Conservation (phyloP, 768 basidiomycete species). For the Serendipita sp. region DNA sequence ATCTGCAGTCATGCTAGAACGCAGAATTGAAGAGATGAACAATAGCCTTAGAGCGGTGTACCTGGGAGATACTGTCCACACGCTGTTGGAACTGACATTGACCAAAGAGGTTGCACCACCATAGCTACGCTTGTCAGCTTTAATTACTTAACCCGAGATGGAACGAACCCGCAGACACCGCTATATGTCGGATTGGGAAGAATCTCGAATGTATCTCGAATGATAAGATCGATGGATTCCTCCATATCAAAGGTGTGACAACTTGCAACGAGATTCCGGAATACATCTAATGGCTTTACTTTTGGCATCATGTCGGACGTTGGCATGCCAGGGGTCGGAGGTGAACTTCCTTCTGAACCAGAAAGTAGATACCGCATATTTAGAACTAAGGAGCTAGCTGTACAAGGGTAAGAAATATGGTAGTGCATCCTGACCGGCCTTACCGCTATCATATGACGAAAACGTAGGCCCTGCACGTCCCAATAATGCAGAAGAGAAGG, state of each 20-base stretch:
- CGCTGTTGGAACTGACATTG: constrained; percentile 23
- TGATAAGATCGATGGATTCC: constrained; percentile 52
- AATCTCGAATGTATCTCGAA: constrained; percentile 40
- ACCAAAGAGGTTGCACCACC: constrained; percentile 23
- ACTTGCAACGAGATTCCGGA: constrained; percentile 45
- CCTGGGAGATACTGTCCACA: constrained; percentile 60
- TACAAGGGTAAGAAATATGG: background rate
- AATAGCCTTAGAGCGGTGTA: constrained; percentile 58
- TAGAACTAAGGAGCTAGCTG: constrained; percentile 20
- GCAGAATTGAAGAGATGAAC: constrained; percentile 48
- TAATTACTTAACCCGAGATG: background rate
- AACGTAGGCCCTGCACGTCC: constrained; percentile 5
- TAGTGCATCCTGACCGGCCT: background rate
- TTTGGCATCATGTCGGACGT: constrained; percentile 7
- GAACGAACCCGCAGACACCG: constrained; percentile 36
- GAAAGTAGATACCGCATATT: constrained; percentile 12
- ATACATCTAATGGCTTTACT: constrained; percentile 32
- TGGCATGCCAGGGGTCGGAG: background rate
- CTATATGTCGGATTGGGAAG: constrained; percentile 22
- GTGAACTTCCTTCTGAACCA: background rate
- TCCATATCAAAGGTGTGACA: constrained; percentile 58
- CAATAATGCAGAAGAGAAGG: background rate
- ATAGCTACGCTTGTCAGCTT: constrained; percentile 11
- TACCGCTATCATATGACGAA: background rate
- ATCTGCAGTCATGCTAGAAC: constrained; percentile 57